Conservation (phyloP, 768 basidiomycete species). For the Clitopilus hobsonii region DNA sequence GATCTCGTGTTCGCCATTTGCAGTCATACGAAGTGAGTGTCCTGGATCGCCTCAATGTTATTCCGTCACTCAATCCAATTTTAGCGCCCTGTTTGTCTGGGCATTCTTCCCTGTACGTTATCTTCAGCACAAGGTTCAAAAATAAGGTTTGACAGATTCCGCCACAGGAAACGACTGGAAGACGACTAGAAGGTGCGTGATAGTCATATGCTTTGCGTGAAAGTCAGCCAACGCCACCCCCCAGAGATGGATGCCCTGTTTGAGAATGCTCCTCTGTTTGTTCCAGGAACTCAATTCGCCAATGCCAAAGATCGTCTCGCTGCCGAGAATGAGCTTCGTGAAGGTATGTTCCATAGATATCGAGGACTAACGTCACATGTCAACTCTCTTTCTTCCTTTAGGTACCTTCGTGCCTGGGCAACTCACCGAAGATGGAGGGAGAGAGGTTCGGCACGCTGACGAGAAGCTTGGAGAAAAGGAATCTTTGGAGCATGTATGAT, state of each 20-base stretch:
- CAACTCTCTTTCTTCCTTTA: conserved; percentile 4
- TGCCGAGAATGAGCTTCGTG: conserved; percentile 32
- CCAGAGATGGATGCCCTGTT: conserved; percentile 41
- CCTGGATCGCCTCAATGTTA: background rate
- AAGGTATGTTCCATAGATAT: conserved; percentile 20
- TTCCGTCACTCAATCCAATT: background rate
- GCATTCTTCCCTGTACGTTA: conserved; percentile 34
- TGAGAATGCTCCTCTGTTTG: conserved; percentile 31
- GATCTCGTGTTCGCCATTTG: conserved; percentile 43
- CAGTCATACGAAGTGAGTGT: conserved; percentile 35
- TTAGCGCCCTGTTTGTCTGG: conserved; percentile 37
- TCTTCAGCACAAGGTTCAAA: background rate
- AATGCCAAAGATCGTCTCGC: conserved; percentile 28
- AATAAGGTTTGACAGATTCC: background rate
- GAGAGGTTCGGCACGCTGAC: conserved; percentile 4
- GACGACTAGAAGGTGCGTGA: conserved; percentile 33
- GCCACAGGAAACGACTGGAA: conserved; percentile 34
- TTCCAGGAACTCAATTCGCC: conserved; percentile 29
- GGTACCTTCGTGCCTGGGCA: conserved; percentile 24
- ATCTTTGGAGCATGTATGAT: background rate
- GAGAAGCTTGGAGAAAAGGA: conserved; percentile 4
- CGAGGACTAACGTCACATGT: background rate
- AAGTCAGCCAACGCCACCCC: background rate
- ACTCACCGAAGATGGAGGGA: conserved; percentile 17
- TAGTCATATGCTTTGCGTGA: background rate